Evolutionary conservation across 345 rosid genomes (phyloP), one percentile per base, ranked within the genome.

Genomic region (Syzygium grande): DNA sequence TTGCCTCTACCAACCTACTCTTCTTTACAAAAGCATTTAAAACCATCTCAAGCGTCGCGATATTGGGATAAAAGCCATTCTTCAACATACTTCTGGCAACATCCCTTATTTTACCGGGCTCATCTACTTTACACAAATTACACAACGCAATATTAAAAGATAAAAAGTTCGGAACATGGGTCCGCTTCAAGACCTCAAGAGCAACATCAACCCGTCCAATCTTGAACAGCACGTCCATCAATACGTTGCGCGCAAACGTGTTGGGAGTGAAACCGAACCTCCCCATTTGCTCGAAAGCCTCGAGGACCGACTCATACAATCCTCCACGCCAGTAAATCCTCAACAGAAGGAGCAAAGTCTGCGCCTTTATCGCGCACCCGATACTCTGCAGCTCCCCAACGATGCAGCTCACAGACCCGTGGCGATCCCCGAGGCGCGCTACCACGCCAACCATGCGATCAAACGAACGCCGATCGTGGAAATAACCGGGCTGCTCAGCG

Each of bases 251-350:
- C 1, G 95, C 96, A 86, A 94, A 95, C 4, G 95, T 92, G 58
- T 92, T 94, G 4, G 95, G 95, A 30, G 86, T 87, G 87, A 90
- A 95, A 38, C 98, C 95, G 77, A 92, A 91, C 11, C 53, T 52
- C 79, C 6, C 87, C 97, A 96, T 92, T 87, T 92, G 87, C 51
- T 78, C 91, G 85, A 90, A 92, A 84, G 94, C 89, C 87, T 95
- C 94, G 3, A 95, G 87, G 73, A 96, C 95, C 88, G 89, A 93
- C 34, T 84, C 91, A 79, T 92, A 90, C 88, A 90, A 84, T 61
- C 91, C 92, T 88, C 95, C 97, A 86, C 90, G 94, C 98, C 98
- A 96, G 88, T 91, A 95, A 86, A 95, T 93, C 92, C 97, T 93
- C 85, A 96, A 79, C 87, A 96, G 85, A 30, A 94, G 89, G 91